Percentiles rank a stretch among this genome's conserved stretches.
Evolutionary conservation across 495 filamentous ascomycete genomes (phyloP).

Genomic region (Lasiosphaeriaceae sp.): DNA sequence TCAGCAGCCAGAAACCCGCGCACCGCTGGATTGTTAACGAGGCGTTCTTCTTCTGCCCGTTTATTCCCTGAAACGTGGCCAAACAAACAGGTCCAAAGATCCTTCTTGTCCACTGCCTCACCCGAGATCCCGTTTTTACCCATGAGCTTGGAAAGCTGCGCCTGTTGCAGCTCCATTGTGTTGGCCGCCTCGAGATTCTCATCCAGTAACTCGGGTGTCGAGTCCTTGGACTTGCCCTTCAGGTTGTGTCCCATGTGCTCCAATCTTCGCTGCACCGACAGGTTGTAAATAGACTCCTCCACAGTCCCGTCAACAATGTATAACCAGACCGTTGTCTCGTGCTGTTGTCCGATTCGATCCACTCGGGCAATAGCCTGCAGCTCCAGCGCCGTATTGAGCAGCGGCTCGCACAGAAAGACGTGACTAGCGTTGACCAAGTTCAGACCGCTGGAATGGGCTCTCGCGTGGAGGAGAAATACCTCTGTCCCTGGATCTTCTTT

Average conservation of each 20-base stretch:
- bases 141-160: constrained; percentile 62
- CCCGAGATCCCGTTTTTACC: constrained; percentile 66
- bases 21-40: constrained; percentile 12
- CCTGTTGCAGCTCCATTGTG: constrained; percentile 72
- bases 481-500: constrained; percentile 69
- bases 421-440: constrained; percentile 91
- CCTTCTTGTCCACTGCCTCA: constrained; percentile 72
- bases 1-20: constrained; percentile 28
- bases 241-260: constrained; percentile 60
- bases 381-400: constrained; percentile 89
- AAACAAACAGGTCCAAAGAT: constrained; percentile 90
- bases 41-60: constrained; percentile 10
- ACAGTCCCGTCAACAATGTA: constrained; percentile 86
- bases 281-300: constrained; percentile 82
- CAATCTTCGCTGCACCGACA: constrained; percentile 73
- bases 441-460: constrained; percentile 79
- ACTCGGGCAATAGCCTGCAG: constrained; percentile 92
- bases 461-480: constrained; percentile 84
- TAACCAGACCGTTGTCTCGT: constrained; percentile 89
- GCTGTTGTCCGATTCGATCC: constrained; percentile 86
- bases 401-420: constrained; percentile 89
- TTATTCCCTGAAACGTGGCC: constrained; percentile 41
- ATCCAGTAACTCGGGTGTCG: constrained; percentile 33
- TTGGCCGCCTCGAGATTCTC: constrained; percentile 77
- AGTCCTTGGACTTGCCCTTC: constrained; percentile 33